These are phyloP conservation scores for Acacia melanoxylon DNA, from an alignment of 306 rosid species.

Conservation along the genomic window DNA sequence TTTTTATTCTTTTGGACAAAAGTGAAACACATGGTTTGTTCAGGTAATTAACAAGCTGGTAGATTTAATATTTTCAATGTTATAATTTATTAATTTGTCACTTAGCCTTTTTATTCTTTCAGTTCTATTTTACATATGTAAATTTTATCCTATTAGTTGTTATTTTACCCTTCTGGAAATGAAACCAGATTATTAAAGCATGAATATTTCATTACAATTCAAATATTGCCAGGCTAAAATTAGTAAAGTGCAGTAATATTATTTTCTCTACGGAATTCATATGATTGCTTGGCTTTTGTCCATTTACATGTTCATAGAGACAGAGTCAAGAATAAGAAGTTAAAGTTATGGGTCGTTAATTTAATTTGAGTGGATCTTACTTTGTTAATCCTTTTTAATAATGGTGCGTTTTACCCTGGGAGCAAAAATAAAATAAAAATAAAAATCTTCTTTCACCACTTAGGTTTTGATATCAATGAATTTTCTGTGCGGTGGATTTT, in stretches of 20 bases:
- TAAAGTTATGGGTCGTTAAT: not conserved
- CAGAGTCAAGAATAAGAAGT: not conserved
- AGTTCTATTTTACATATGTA: not conserved
- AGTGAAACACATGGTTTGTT: constrained; percentile 89
- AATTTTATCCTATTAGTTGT: no score
- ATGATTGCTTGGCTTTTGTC: not conserved
- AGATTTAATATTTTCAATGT: not conserved
- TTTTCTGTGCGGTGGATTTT: not conserved
- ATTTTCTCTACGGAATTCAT: not conserved
- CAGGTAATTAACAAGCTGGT: constrained; percentile 54
- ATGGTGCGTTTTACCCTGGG: not conserved
- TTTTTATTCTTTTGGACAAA: constrained; percentile 51
- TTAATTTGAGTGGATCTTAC: not conserved
- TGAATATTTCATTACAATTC: not conserved
- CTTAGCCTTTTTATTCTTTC: not conserved
- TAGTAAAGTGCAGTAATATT: not conserved
- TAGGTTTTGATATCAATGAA: not conserved
- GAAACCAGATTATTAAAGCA: not conserved
- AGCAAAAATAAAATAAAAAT: not conserved
- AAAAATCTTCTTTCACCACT: not conserved
- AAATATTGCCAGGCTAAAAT: not conserved
- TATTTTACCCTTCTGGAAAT: not conserved
- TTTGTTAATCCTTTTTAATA: not conserved
- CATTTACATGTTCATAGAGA: not conserved
- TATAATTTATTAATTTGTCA: not conserved